Evolutionary conservation across 495 filamentous ascomycete genomes (phyloP).

Genomic region (Podospora pseudoanserina): DNA sequence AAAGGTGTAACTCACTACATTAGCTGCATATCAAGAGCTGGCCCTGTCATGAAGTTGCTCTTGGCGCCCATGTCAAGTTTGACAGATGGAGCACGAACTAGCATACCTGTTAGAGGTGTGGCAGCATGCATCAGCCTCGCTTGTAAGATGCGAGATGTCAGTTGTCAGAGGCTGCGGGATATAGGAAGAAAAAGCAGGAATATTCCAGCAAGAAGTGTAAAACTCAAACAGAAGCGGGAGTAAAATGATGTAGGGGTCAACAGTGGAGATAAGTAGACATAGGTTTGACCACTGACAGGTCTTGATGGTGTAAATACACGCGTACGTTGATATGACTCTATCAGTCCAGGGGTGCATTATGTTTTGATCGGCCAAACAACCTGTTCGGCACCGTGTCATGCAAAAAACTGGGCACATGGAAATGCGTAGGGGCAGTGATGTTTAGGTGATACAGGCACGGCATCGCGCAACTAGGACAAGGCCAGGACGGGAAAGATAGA

Average conservation of each 20-base stretch:
- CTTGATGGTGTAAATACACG: not conserved
- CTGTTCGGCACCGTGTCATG: too few relatives aligned
- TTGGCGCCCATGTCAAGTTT: not conserved
- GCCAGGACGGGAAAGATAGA: slow-evolving; percentile 5
- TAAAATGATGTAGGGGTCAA: slow-evolving; percentile 2
- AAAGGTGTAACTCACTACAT: slow-evolving; percentile 6
- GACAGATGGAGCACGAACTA: not conserved
- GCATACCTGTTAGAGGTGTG: slow-evolving; percentile 8
- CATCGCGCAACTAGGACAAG: slow-evolving; percentile 7
- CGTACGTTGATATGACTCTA: not conserved
- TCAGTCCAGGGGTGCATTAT: not conserved
- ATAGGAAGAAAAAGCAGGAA: not conserved
- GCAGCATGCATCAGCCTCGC: not conserved
- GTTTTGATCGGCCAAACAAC: not conserved
- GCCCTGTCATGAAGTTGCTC: not conserved
- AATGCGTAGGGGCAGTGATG: slow-evolving; percentile 7
- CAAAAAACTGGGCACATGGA: slow-evolving; percentile 15
- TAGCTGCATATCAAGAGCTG: not conserved
- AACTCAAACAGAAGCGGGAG: slow-evolving; percentile 1
- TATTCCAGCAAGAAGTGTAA: not conserved
- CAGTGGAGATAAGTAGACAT: not conserved
- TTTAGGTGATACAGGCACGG: slow-evolving; percentile 17
- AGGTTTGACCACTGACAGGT: not conserved
- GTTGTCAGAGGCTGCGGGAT: not conserved
- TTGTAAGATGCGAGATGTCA: slow-evolving; percentile 7